Percentiles rank a stretch among this genome's conserved stretches.
phyloP scores from a whole-genome alignment of 306 rosid genomes.

The Quercus dentata region DNA sequence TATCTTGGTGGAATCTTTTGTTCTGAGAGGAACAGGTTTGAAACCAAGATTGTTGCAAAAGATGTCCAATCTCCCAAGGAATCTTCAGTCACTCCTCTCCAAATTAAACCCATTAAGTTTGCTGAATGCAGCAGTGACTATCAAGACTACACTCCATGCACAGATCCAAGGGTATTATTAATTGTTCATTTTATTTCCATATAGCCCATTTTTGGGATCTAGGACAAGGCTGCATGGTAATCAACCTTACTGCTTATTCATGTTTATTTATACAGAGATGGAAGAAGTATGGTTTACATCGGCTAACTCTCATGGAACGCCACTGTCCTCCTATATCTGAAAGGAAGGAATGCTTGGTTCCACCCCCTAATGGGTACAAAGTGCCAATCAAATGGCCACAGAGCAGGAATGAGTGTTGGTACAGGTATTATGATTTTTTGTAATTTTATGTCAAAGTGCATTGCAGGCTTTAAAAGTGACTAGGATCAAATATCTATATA shows the following conservation, averaged over 20 bases:
- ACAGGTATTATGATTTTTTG: constrained; percentile 55
- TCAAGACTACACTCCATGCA: constrained; percentile 98
- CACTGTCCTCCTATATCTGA: constrained; percentile 88
- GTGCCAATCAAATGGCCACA: constrained; percentile 93
- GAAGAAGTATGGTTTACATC: constrained; percentile 72
- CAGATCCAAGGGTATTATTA: constrained; percentile 82
- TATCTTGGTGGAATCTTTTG: constrained; percentile 84
- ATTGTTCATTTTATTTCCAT: constrained; percentile 14
- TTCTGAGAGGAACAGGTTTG: constrained; percentile 39
- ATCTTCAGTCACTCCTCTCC: constrained; percentile 45
- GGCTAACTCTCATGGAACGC: constrained; percentile 92
- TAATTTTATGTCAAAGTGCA: background rate
- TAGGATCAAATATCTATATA: constrained; percentile 6
- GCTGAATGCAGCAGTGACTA: constrained; percentile 63
- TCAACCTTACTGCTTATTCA: constrained; percentile 14
- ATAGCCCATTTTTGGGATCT: background rate
- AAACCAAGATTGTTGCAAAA: constrained; percentile 26
- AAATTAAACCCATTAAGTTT: constrained; percentile 41
- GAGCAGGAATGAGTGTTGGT: constrained; percentile 95
- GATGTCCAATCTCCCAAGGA: constrained; percentile 41
- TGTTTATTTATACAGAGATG: constrained; percentile 66
- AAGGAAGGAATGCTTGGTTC: constrained; percentile 87
- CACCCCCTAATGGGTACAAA: constrained; percentile 95
- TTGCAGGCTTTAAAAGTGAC: constrained; percentile 6
- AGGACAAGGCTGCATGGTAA: background rate